Percentiles rank a stretch among this genome's conserved stretches.
Evolutionary conservation across 108 stramenopile species (phyloP).

Genomic region (Stephanodiscus minutulus): DNA sequence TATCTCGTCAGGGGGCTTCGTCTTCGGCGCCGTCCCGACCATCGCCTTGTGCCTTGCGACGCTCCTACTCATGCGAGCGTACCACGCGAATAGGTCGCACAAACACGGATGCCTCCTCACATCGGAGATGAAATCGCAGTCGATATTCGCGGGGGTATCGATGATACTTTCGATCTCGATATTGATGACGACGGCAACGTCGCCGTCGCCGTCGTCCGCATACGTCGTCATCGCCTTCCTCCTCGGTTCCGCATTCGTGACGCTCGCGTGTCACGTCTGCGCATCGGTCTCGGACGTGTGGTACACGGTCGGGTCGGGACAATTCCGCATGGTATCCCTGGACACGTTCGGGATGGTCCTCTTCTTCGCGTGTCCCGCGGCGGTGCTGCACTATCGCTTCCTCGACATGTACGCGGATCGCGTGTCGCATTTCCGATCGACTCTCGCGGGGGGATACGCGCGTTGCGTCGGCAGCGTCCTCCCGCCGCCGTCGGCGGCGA

Average conservation of each 20-base stretch:
- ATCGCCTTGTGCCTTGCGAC: conserved; percentile 22
- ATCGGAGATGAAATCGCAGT: conserved; percentile 35
- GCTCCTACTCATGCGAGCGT: conserved; percentile 13
- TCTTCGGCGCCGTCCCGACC: not conserved
- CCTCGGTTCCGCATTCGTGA: conserved; percentile 20
- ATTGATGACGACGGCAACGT: not conserved
- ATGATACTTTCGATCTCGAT: conserved; percentile 18
- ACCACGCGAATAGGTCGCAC: conserved; percentile 38
- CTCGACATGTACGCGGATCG: conserved; percentile 30
- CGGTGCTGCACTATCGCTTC: conserved; percentile 34
- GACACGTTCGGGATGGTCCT: conserved; percentile 44
- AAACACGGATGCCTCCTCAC: conserved; percentile 38
- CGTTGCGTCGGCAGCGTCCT: not conserved
- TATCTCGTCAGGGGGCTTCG: not conserved
- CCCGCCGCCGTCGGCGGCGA: not conserved
- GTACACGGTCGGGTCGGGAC: conserved; percentile 53
- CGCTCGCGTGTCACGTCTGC: conserved; percentile 17
- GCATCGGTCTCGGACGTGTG: conserved; percentile 40
- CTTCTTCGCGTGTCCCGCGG: conserved; percentile 34
- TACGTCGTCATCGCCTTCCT: conserved; percentile 19
- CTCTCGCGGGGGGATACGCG: not conserved
- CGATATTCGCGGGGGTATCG: conserved; percentile 19
- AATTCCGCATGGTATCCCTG: conserved; percentile 52
- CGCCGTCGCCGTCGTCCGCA: not conserved
- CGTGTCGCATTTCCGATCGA: not conserved